phyloP scores from a whole-genome alignment of 805 yeast genomes.

The Myxozyma mucilagina region DNA sequence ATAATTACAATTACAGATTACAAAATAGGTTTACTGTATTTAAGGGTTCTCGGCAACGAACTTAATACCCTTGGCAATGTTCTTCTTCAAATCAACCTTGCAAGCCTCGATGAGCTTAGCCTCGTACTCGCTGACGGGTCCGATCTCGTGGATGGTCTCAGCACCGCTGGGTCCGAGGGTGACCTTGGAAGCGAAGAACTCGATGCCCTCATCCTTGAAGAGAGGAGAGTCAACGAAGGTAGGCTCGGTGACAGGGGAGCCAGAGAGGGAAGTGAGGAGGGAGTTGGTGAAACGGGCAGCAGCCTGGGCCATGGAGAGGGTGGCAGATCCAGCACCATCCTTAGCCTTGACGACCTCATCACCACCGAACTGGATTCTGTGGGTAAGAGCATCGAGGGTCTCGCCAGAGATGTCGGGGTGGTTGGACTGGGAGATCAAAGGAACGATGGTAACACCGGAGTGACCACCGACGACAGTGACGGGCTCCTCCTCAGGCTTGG shows the following conservation, averaged over 20 bases:
- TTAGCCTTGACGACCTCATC: slow-evolving; percentile 93
- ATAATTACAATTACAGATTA: background rate
- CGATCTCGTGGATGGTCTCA: slow-evolving; percentile 62
- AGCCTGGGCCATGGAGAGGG: slow-evolving; percentile 80
- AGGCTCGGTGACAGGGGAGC: slow-evolving; percentile 54
- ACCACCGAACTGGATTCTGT: slow-evolving; percentile 95
- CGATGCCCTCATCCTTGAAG: slow-evolving; percentile 86
- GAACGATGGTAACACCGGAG: slow-evolving; percentile 95
- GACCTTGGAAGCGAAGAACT: slow-evolving; percentile 93
- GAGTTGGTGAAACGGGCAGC: slow-evolving; percentile 69
- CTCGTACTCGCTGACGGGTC: slow-evolving; percentile 73
- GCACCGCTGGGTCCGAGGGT: slow-evolving; percentile 86
- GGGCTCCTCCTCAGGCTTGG: slow-evolving; percentile 74
- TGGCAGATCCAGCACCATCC: slow-evolving; percentile 92
- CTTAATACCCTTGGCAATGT: slow-evolving; percentile 90
- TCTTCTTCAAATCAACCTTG: slow-evolving; percentile 84
- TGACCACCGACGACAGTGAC: slow-evolving; percentile 96
- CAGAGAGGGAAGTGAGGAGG: slow-evolving; percentile 44
- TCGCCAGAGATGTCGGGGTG: slow-evolving; percentile 61
- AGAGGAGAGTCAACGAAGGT: slow-evolving; percentile 67
- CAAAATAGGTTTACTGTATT: background rate
- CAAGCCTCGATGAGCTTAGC: slow-evolving; percentile 79
- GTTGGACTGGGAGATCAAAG: slow-evolving; percentile 81
- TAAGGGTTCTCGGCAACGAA: slow-evolving; percentile 56
- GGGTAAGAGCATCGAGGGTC: slow-evolving; percentile 63